These are phyloP conservation scores for Chalciporus piperatus DNA, from an alignment of 768 basidiomycete species.

Conservation along the genomic window DNA sequence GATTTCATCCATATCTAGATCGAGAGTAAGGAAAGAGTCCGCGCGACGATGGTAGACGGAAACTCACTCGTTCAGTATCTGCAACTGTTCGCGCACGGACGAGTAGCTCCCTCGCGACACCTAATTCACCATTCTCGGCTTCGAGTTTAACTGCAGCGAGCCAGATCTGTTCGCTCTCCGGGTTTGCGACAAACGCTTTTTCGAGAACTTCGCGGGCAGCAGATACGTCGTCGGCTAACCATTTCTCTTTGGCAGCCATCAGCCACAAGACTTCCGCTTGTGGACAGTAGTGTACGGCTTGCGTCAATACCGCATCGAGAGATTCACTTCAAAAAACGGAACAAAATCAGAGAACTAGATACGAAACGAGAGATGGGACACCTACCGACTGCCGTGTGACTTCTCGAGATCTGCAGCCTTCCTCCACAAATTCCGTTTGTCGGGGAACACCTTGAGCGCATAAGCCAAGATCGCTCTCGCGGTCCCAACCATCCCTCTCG, in stretches of 20 bases:
- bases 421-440: conserved; percentile 82
- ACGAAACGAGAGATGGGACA: not conserved
- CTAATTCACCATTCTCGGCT: conserved; percentile 90
- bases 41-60: not conserved
- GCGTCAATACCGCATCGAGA: conserved; percentile 74
- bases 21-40: not conserved
- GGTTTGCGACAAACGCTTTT: conserved; percentile 89
- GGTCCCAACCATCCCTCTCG: conserved; percentile 71
- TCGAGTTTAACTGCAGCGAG: conserved; percentile 96
- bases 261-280: conserved; percentile 97
- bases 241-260: conserved; percentile 98
- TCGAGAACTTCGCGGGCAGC: conserved; percentile 89
- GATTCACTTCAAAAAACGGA: conserved; percentile 50
- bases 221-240: conserved; percentile 84
- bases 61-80: conserved; percentile 81
- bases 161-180: conserved; percentile 97
- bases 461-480: conserved; percentile 89
- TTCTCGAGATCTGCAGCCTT: conserved; percentile 93
- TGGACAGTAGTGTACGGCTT: conserved; percentile 88
- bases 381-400: conserved; percentile 76
- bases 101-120: conserved; percentile 81
- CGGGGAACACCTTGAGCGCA: conserved; percentile 88
- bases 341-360: not conserved
- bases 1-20: conserved; percentile 98
- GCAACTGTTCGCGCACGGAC: conserved; percentile 88